Conservation (phyloP, 768 basidiomycete genomes). For the Kondoa subrosea region DNA sequence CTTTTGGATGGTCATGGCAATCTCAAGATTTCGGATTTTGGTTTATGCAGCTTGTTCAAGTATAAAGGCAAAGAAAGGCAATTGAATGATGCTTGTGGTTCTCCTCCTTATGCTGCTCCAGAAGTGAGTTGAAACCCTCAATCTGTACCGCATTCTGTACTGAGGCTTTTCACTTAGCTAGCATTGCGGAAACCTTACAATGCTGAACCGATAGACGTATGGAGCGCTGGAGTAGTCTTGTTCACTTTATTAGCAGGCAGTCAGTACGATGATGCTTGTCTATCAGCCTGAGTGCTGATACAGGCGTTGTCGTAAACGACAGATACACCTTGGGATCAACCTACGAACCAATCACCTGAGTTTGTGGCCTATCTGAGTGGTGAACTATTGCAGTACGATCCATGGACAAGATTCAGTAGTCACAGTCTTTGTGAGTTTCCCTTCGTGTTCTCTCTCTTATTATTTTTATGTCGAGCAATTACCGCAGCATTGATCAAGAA, state of each 20-base stretch:
- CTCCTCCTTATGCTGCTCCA: conserved; percentile 83
- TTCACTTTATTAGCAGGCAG: conserved; percentile 82
- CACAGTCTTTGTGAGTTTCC: conserved; percentile 46
- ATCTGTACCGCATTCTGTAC: neutral
- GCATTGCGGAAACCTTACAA: conserved; percentile 51
- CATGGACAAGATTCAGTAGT: conserved; percentile 55
- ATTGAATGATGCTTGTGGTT: conserved; percentile 71
- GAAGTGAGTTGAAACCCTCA: conserved; percentile 45
- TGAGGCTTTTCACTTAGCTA: conserved; percentile 40
- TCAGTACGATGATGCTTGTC: conserved; percentile 31
- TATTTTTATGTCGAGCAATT: neutral
- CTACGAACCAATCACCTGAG: conserved; percentile 59
- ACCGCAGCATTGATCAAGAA: conserved; percentile 53
- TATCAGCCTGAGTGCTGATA: neutral
- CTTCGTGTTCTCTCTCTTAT: neutral
- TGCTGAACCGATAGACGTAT: conserved; percentile 86
- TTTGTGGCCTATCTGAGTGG: conserved; percentile 59
- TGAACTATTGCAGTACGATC: conserved; percentile 52
- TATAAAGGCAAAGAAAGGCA: conserved; percentile 66
- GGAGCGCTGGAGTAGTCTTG: conserved; percentile 88
- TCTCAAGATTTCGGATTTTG: conserved; percentile 91
- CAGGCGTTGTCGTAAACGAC: neutral
- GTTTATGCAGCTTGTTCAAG: conserved; percentile 73
- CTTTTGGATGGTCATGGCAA: conserved; percentile 54
- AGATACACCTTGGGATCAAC: conserved; percentile 99